Evolutionary conservation across 2,329 filamentous ascomycete species (phyloP), one percentile per base, ranked within the genome.

Genomic region (Teratosphaeria gauchensis): DNA sequence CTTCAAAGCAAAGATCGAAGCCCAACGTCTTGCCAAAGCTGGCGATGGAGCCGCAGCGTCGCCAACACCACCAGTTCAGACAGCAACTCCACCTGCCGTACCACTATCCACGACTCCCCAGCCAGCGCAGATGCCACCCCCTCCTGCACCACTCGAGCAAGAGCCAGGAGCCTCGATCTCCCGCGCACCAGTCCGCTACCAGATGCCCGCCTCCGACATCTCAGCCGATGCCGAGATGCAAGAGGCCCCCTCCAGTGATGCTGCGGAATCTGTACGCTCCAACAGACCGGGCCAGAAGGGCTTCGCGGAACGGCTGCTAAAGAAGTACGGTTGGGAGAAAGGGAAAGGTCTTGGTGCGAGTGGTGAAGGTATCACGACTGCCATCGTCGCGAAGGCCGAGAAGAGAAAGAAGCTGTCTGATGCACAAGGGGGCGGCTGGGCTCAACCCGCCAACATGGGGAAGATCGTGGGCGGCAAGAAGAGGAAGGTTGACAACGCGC

Each of bases 251-350:
- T n/a, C 35, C 8, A 31, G 19, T 14, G 46, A 59, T 68, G 72
- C 62, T 11, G 73, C 74, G 60, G 72, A 74, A 46, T 67, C 73
- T 21, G 74, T 78, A 33, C 82, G 83, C 42, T 86, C 86, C 51
- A 83, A 78, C 58, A 84, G 86, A 2, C 90, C 91, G 0, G 90
- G 90, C 16, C 89, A 95, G 72, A 83, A 85, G 63, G 89, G 87
- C 56, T 96, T 96, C 72, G 94, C 90, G 0, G 84, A 91, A 64
- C 87, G 91, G 35, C 82, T 97, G 58, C 90, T 99, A 84, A 83
- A 84, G 61, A 97, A 96, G 72, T 94, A 96, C 75, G 94, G 94
- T 58, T 97, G 92, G 89, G 87, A 85, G 38, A 87, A 92, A 68
- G 94, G 94, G 28, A 82, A 87, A 62, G 94, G 94, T 21, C 83